A percentile compares a stretch with the other conserved stretches of the same genome.
phyloP scores from a whole-genome alignment of 108 stramenopile genomes.

The Skeletonema potamos region DNA sequence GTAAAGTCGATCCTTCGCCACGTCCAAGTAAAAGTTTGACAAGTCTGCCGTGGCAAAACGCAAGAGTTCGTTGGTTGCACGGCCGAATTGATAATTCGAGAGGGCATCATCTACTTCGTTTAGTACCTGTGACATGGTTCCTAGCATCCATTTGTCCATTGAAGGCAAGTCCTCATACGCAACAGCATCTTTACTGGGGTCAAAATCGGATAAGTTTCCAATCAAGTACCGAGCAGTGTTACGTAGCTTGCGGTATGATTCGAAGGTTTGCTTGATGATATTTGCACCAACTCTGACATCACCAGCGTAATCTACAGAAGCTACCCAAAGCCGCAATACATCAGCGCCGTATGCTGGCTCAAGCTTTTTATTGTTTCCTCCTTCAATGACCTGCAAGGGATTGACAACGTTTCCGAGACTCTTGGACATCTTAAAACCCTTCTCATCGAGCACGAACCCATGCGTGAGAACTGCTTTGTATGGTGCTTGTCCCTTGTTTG shows the following conservation, averaged over 20 bases:
- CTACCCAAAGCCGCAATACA: conserved; percentile 97
- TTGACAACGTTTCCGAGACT: conserved; percentile 97
- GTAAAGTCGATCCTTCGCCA: conserved; percentile 97
- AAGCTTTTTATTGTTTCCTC: conserved; percentile 93
- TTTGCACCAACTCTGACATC: conserved; percentile 92
- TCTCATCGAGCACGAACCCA: conserved; percentile 98
- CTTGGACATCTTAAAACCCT: conserved; percentile 99
- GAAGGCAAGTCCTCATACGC: conserved; percentile 87
- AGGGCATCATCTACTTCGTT: conserved; percentile 89
- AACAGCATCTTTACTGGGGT: conserved; percentile 72
- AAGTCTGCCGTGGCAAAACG: conserved; percentile 91
- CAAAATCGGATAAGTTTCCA: conserved; percentile 92
- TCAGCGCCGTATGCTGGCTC: conserved; percentile 98
- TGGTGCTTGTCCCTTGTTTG: conserved; percentile 80
- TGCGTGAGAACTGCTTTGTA: conserved; percentile 98
- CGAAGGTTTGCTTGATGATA: conserved; percentile 95
- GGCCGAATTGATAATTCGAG: conserved; percentile 84
- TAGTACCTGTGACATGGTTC: conserved; percentile 69
- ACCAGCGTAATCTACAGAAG: conserved; percentile 93
- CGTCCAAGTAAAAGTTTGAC: conserved; percentile 97
- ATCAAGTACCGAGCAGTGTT: conserved; percentile 96
- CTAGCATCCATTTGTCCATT: conserved; percentile 96
- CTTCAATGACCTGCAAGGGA: conserved; percentile 93
- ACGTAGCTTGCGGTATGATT: conserved; percentile 93
- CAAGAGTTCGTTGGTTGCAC: conserved; percentile 83